Base-by-base conservation (phyloP, 2,329 filamentous ascomycete species). In the Tolypocladium cylindrosporum region DNA sequence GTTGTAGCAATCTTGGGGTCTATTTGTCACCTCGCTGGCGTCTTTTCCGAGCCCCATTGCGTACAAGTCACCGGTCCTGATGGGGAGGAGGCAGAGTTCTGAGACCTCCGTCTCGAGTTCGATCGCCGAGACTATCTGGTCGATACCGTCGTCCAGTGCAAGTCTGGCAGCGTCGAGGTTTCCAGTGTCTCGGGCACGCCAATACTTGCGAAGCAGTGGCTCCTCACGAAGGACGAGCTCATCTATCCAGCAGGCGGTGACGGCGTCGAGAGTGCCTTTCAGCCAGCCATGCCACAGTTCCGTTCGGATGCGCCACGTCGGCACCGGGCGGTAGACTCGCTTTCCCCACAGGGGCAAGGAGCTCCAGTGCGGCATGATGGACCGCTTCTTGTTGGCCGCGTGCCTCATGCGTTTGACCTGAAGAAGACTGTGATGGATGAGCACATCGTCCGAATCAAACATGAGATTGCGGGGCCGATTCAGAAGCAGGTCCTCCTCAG, bases 201-300 rank as follows among this genome's bases (percentile, higher is more conserved):
- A 80, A 65, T 80, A 80, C 10, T 68, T 68, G 11, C 67, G 63
- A 7, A 80, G 71, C 4, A 77, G 71, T 16, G 71, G 72, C 59
- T 80, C 77, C 60, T 73, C 67, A 14, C 78, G 72, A 2, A 80
- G 66, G 14, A 79, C 72, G 21, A 74, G 68, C 66, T 80, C 78
- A 60, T 80, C 78, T 66, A 79, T 72, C 73, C 76, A 79, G 59
- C 77, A 76, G 1, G 75, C 74, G 14, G 75, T 75, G 8, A 79
- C 73, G 16, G 75, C 78, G 55, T 81, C 78, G 14, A 80, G 69
- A 39, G 73, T 72, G 37, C 69, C 69, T 27, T 75, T 73, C 55
- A 78, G 75, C 78, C 78, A 80, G 16, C 72, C 69, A 59, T 76
- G 76, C 78, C 78, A 80, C 45, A 80, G 72, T 59, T 75, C 68